These are phyloP conservation scores for Penicillium atrosanguineum DNA, from an alignment of 495 filamentous ascomycete species.

Conservation along the genomic window DNA sequence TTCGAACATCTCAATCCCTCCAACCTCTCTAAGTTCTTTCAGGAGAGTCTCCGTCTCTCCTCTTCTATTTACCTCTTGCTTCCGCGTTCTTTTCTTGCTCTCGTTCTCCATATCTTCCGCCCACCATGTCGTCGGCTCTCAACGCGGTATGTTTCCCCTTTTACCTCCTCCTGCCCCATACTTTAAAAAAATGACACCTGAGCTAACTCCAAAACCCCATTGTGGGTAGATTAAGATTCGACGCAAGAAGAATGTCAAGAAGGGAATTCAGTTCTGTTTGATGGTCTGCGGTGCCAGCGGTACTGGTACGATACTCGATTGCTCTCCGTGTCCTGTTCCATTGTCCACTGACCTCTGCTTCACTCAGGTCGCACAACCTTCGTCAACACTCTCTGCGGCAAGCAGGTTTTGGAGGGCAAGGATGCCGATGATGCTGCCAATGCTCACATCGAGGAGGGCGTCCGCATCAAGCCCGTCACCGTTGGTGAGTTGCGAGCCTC, in stretches of 20 bases:
- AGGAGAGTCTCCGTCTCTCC: slow-evolving; percentile 20
- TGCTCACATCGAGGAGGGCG: slow-evolving; percentile 92
- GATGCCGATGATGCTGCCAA: slow-evolving; percentile 84
- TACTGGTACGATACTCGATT: slow-evolving; percentile 66
- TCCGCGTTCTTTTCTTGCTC: slow-evolving; percentile 20
- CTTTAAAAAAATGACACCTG: slow-evolving; percentile 18
- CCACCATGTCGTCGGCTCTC: slow-evolving; percentile 60
- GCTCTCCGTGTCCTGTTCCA: slow-evolving; percentile 16
- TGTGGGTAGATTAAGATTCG: slow-evolving; percentile 81
- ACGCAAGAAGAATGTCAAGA: slow-evolving; percentile 99
- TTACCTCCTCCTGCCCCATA: slow-evolving; percentile 34
- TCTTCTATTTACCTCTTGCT: slow-evolving; percentile 14
- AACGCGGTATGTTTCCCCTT: slow-evolving; percentile 59
- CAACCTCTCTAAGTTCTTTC: slow-evolving; percentile 14
- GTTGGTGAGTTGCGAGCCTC: slow-evolving; percentile 66
- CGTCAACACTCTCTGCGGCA: slow-evolving; percentile 97
- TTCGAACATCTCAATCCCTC: slow-evolving; percentile 10
- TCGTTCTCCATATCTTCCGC: background rate
- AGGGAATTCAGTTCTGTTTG: slow-evolving; percentile 99
- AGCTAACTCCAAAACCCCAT: slow-evolving; percentile 23
- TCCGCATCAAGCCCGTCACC: slow-evolving; percentile 96
- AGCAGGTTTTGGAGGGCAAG: slow-evolving; percentile 82
- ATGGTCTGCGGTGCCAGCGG: slow-evolving; percentile 99
- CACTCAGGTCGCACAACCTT: slow-evolving; percentile 89
- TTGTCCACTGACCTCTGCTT: slow-evolving; percentile 26